Base-by-base conservation (phyloP, 176 grass and related monocot species). In the Melocanna baccifera region DNA sequence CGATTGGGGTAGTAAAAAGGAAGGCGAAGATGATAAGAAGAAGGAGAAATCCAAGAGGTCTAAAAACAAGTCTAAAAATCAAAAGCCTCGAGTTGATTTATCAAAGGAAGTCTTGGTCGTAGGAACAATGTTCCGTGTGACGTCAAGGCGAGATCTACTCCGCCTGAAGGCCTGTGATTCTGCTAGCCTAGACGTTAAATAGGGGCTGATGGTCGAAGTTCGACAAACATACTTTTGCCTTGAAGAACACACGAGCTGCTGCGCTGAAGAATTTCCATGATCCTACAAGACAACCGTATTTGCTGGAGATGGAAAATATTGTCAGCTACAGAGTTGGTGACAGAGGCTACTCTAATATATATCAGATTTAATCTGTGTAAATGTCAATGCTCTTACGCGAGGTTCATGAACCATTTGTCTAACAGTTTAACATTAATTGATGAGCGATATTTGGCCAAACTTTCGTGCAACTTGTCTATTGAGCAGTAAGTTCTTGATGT, bases 201-300 rank as follows among this genome's bases (percentile, higher is more conserved):
- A 62, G 46, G 13, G 11, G 20, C 12, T 26, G 55, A 63, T 47
- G 16, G 5, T 22, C 18, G 16, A 72, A 65, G 73, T 71, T 80
- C 0, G 6, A 29, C 9, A 62, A 20, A 25, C 10, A 20, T 37
- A 15, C 11, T 46, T 48, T 79, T 83, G 25, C 6, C 61, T 34
- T 23, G 47, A 86, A 78, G 79, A 68, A 74, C 22, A 66, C 29
- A 45, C 30, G 39, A 67, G 34, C 37, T 50, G 48, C 47, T 77
- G 45, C 0, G 3, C 58, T 47, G 64, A 83, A n/a, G 57, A 23
- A 47, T 50, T 15, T 20, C 1, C 14, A 39, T 2, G 30, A 55
- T 77, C 73, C 22, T 23, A 73, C 20, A 9, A 51, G 13, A 4
- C 65, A 20, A 2, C n/a, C 28, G 12, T 12, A 0, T 71, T 76